Evolutionary conservation across 1,284 basidiomycete genomes (phyloP), one percentile per base, ranked within the genome.

Genomic region (Boletus smithii): DNA sequence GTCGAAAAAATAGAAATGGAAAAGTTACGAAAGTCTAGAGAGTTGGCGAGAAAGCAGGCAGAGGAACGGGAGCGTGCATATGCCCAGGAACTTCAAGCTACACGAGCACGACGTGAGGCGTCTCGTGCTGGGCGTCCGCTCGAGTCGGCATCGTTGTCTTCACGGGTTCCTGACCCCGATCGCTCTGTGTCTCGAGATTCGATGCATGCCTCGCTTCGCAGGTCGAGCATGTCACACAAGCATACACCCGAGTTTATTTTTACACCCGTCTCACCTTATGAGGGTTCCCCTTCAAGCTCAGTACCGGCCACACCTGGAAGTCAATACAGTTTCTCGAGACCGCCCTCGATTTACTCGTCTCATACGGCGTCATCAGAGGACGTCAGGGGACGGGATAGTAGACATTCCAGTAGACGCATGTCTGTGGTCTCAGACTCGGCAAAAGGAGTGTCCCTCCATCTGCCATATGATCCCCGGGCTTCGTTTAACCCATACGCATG

Each of bases 91-190:
- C 70, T 88, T 29, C 69, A 69, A 38, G 82, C 82, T 20, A 70
- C 85, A 2, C 73, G 86, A 53, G 55, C 70, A 24, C 71, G 86
- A 48, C 76, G 83, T 49, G 85, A 88, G 59, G 69, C 71, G 6
- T 68, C 70, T 48, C 76, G 81, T 56, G 68, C 68, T 23, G 81
- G 81, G 29, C 67, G 59, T 13, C 53, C 57, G 8, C 51, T 58
- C 23, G 60, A 57, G 10, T 54, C 63, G 7, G 48, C 43, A 10
- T 55, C 62, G 35, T 49, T 57, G 29, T 48, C 50, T 20, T 31
- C 53, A 26, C 70, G 49, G 53, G 65, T 69, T 53, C 58, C 66
- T 43, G 73, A 77, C 46, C 57, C 65, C 36, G 76, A 77, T 65
- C 72, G 71, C 67, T 54, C 65, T 17, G 73, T 66, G 64, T 69